Percentiles rank a stretch among this genome's conserved stretches.
Conservation (phyloP, 805 yeast genomes). For the Trichomonascus vanleenenianus region DNA sequence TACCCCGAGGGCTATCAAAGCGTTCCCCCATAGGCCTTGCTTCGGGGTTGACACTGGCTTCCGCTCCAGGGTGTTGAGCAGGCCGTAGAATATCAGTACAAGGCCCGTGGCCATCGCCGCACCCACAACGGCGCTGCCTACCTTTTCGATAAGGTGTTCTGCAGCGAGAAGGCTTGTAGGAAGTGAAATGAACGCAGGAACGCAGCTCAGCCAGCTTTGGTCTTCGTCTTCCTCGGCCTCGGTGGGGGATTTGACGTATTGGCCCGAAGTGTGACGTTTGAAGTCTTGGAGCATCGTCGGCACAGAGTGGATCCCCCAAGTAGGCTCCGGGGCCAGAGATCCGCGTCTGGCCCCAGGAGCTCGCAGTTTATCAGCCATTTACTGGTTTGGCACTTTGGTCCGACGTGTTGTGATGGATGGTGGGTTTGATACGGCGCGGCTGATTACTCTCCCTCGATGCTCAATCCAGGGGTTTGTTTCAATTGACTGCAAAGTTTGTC, state of each 20-base stretch:
- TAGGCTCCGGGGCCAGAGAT: constrained; percentile 21
- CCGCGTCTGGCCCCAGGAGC: constrained; percentile 16
- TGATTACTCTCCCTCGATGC: too few relatives aligned
- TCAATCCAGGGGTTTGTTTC: not conserved
- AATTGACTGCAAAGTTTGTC: too few relatives aligned
- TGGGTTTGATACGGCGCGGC: too few relatives aligned
- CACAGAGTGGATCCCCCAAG: constrained; percentile 31
- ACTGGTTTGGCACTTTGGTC: not conserved
- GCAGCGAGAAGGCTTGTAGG: constrained; percentile 25
- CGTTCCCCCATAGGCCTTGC: too few relatives aligned
- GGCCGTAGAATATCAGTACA: constrained; percentile 18
- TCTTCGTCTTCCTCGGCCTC: constrained; percentile 1
- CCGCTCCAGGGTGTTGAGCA: constrained; percentile 13
- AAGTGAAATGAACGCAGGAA: constrained; percentile 27
- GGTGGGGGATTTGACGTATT: not conserved
- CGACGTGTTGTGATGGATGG: too few relatives aligned
- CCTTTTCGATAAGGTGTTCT: constrained; percentile 12
- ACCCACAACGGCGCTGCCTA: constrained; percentile 8
- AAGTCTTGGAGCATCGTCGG: constrained; percentile 30
- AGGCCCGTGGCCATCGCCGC: constrained; percentile 19
- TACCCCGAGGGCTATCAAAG: constrained; percentile 12
- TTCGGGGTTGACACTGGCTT: constrained; percentile 11
- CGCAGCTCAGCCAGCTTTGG: constrained; percentile 15
- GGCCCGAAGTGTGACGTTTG: constrained; percentile 28
- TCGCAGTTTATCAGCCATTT: not conserved